A percentile compares a stretch with the other conserved stretches of the same genome.
These are phyloP conservation scores for Globisporangium splendens DNA, from an alignment of 352 stramenopile genomes.

Conservation along the genomic window DNA sequence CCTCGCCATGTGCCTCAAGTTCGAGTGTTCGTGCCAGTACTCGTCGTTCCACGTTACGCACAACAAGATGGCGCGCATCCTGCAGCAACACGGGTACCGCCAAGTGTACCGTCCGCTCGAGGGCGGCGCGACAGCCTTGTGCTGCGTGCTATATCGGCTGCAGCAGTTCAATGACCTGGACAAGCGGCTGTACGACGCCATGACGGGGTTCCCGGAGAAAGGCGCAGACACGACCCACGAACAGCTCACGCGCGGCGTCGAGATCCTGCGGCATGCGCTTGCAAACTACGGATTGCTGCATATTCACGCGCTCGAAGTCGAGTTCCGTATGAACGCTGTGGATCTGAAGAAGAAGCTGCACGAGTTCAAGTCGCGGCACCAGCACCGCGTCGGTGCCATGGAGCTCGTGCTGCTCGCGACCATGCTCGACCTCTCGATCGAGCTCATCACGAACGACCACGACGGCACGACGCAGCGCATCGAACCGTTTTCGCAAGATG, in stretches of 20 bases:
- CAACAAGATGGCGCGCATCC: slow-evolving; percentile 60
- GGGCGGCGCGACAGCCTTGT: slow-evolving; percentile 43
- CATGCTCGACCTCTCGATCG: slow-evolving; percentile 73
- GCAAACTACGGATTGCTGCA: slow-evolving; percentile 72
- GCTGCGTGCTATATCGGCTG: slow-evolving; percentile 57
- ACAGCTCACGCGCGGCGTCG: slow-evolving; percentile 38
- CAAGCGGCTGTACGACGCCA: slow-evolving; percentile 56
- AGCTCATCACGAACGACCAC: slow-evolving; percentile 80
- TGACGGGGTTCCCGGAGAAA: slow-evolving; percentile 30
- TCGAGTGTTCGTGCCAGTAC: slow-evolving; percentile 72
- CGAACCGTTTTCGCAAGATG: slow-evolving; percentile 30
- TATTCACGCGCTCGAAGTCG: slow-evolving; percentile 40
- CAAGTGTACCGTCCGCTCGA: slow-evolving; percentile 41
- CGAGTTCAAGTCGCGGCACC: slow-evolving; percentile 57
- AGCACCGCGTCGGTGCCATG: slow-evolving; percentile 55
- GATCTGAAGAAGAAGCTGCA: slow-evolving; percentile 82
- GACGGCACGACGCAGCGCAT: slow-evolving; percentile 63
- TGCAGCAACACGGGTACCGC: slow-evolving; percentile 43
- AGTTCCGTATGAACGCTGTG: slow-evolving; percentile 50
- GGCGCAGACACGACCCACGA: slow-evolving; percentile 9
- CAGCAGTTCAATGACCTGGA: slow-evolving; percentile 76
- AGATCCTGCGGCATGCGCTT: slow-evolving; percentile 57
- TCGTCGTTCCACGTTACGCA: slow-evolving; percentile 53
- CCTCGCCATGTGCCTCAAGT: slow-evolving; percentile 61
- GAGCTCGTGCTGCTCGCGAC: slow-evolving; percentile 70